Evolutionary conservation across 2,329 filamentous ascomycete species (phyloP), one percentile per base, ranked within the genome.

Genomic region (Talaromyces sp.): DNA sequence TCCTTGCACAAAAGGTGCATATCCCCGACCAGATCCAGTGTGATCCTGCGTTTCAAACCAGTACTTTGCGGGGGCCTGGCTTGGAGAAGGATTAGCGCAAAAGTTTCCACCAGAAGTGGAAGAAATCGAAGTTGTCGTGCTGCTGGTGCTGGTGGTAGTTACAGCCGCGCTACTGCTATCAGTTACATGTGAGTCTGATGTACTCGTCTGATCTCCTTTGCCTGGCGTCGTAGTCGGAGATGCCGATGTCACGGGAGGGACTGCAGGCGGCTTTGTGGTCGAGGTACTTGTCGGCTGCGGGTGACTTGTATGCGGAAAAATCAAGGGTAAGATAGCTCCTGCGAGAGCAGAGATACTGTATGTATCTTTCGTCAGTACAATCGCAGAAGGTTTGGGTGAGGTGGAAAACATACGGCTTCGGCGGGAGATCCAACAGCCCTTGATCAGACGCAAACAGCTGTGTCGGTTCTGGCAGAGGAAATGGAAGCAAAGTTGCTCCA

Each of bases 21-120:
- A 63, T 10, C 63, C 64, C 27, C 64, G 53, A 31, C 55, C 64
- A 14, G 41, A 9, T 10, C 61, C 57, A 2, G 61, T 65, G 26
- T 65, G 64, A 50, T 65, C 63, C 32, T 63, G 61, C 26, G 58
- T 26, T 24, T 65, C 61, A n/a, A 65, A 52, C 64, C 64, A 65
- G 38, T 60, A 65, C 11, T 29, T 50, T 29, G 32, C 53, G 3
- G 62, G 38, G 8, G 54, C n/a, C 24, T 59, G 56, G 27, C 14
- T 55, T 43, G 29, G 27, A 17, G 46, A 26, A 14, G 48, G 19
- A 31, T 41, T 46, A 3, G 19, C 14, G 26, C 59, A 61, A 32
- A 54, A 61, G n/a, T 58, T 61, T 17, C 24, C 41, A 14, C 29
- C 19, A 17, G 35, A 12, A 7, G 27, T 41, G 9, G 35, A 29